A percentile compares a stretch with the other conserved stretches of the same genome.
These are phyloP conservation scores for Scenedesmus sp. DNA, from an alignment of 163 green algal species.

Conservation along the genomic window DNA sequence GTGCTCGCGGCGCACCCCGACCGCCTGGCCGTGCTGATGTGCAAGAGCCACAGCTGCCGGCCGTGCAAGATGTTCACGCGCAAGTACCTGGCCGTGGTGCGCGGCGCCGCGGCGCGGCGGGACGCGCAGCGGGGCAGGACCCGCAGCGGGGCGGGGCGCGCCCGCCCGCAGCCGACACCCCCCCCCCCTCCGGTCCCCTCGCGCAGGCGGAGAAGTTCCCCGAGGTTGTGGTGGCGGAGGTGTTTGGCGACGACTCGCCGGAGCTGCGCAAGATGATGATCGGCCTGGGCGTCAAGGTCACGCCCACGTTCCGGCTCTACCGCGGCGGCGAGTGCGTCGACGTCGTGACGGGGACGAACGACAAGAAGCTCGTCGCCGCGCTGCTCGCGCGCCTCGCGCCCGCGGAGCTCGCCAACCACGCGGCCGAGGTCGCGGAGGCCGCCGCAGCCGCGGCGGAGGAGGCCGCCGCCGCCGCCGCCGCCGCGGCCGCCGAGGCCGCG, in stretches of 20 bases:
- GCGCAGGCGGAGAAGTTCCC: slow-evolving; percentile 39
- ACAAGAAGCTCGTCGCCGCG: slow-evolving; percentile 49
- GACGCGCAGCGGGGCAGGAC: too few relatives aligned
- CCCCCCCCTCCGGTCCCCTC: too few relatives aligned
- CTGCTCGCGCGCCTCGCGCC: slow-evolving; percentile 34
- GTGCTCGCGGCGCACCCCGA: slow-evolving; percentile 30
- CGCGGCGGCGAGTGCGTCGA: slow-evolving; percentile 43
- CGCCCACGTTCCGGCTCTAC: slow-evolving; percentile 62
- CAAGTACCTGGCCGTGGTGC: slow-evolving; percentile 50
- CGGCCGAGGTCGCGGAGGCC: slow-evolving; percentile 44
- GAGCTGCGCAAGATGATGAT: slow-evolving; percentile 62
- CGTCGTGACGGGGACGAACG: slow-evolving; percentile 37
- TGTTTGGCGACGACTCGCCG: slow-evolving; percentile 51
- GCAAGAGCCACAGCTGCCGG: slow-evolving; percentile 43
- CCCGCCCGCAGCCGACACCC: too few relatives aligned
- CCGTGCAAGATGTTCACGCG: slow-evolving; percentile 62
- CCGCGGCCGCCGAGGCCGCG: neutral
- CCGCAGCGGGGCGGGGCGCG: too few relatives aligned
- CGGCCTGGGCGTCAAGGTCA: slow-evolving; percentile 40
- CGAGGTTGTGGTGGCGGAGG: slow-evolving; percentile 48
- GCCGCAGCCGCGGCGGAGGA: slow-evolving; percentile 25
- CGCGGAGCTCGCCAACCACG: slow-evolving; percentile 31
- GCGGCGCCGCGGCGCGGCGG: neutral
- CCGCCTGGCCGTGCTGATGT: slow-evolving; percentile 47
- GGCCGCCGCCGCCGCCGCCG: neutral